These are phyloP conservation scores for Tricholoma furcatifolium DNA, from an alignment of 768 basidiomycete genomes.

Conservation along the genomic window DNA sequence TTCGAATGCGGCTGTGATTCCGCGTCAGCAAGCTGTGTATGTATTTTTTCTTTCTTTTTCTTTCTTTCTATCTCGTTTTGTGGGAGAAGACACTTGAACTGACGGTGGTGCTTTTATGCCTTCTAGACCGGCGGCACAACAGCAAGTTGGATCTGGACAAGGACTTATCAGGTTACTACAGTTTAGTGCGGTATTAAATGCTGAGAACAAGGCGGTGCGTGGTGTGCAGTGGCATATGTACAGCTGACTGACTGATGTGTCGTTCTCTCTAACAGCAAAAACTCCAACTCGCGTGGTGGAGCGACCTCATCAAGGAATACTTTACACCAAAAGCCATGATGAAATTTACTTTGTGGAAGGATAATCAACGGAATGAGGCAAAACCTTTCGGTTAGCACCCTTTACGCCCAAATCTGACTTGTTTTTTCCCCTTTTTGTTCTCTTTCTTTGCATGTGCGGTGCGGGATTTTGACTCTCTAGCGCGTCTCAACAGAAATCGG, in stretches of 20 bases:
- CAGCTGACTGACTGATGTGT: too few species aligned
- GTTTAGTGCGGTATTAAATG: slow-evolving; percentile 65
- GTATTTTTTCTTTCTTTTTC: not conserved
- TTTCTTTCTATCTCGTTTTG: slow-evolving; percentile 3
- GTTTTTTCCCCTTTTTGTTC: too few species aligned
- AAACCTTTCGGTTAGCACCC: slow-evolving; percentile 76
- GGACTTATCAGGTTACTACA: slow-evolving; percentile 63
- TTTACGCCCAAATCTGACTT: too few species aligned
- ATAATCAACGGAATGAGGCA: slow-evolving; percentile 74
- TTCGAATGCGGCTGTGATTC: slow-evolving; percentile 12
- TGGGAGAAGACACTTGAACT: not conserved
- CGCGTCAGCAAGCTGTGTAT: slow-evolving; percentile 13
- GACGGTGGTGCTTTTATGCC: not conserved
- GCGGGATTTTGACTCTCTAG: slow-evolving; percentile 6
- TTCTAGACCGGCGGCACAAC: slow-evolving; percentile 13
- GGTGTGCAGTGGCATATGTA: too few species aligned
- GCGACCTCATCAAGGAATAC: slow-evolving; percentile 59
- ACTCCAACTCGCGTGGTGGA: slow-evolving; percentile 68
- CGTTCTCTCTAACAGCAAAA: slow-evolving; percentile 40
- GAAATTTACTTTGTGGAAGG: slow-evolving; percentile 87
- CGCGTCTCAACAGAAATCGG: slow-evolving; percentile 60
- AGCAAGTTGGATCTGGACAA: slow-evolving; percentile 53
- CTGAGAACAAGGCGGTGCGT: slow-evolving; percentile 49
- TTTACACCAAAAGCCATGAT: slow-evolving; percentile 71
- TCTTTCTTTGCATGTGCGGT: not conserved